A percentile compares a stretch with the other conserved stretches of the same genome.
These are phyloP conservation scores for Piper betle DNA, from an alignment of 164 flowering plant species.

Conservation along the genomic window DNA sequence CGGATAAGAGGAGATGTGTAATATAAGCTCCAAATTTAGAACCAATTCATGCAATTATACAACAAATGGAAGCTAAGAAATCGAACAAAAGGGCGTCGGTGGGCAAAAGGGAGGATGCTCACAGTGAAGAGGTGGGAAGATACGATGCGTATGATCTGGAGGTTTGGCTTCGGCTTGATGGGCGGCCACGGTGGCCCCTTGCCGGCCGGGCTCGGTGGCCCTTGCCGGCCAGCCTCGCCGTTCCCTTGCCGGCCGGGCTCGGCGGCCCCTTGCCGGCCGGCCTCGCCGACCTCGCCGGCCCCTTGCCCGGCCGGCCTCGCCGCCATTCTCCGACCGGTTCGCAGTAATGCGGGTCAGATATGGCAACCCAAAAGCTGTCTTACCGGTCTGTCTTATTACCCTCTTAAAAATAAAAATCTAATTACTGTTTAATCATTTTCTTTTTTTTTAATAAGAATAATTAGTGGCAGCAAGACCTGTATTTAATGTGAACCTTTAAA, in stretches of 20 bases:
- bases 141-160: constrained; percentile 50
- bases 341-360: too few relatives aligned
- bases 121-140: constrained; percentile 71
- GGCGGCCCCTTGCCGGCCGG: background rate
- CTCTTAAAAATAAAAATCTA: too few relatives aligned
- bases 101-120: constrained; percentile 3
- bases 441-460: too few relatives aligned
- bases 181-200: constrained; percentile 47
- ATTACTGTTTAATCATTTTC: too few relatives aligned
- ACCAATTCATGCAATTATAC: background rate
- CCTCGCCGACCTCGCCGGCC: background rate
- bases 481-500: too few relatives aligned
- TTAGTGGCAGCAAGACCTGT: too few relatives aligned
- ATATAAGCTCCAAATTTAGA: background rate
- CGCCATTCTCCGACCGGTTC: too few relatives aligned
- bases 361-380: too few relatives aligned
- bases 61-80: background rate
- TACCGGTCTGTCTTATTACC: too few relatives aligned
- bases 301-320: background rate
- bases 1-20: background rate
- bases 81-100: background rate
- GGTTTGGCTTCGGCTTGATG: constrained; percentile 51
- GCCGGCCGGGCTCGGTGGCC: constrained; percentile 5
- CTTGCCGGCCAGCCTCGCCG: background rate
- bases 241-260: background rate